Evolutionary conservation across 2,329 filamentous ascomycete genomes (phyloP).

Genomic region (Colletotrichum costaricense): DNA sequence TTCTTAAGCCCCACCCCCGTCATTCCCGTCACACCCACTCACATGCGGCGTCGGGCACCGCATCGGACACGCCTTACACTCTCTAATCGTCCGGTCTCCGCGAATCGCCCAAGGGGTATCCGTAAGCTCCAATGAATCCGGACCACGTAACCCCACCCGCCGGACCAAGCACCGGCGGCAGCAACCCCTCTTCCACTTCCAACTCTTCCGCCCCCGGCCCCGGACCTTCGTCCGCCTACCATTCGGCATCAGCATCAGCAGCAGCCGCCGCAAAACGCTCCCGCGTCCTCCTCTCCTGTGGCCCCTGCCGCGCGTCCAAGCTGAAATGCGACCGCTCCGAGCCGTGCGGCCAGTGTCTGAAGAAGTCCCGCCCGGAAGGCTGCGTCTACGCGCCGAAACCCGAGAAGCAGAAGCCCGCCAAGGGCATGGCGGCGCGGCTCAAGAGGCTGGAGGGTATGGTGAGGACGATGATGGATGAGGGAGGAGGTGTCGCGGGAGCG

Average conservation of each 20-base stretch:
- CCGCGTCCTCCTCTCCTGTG: slow-evolving; percentile 64
- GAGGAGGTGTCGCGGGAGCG: slow-evolving; percentile 36
- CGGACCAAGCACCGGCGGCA: slow-evolving; percentile 1
- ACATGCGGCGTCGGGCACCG: background rate
- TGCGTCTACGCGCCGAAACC: slow-evolving; percentile 63
- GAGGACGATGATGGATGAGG: slow-evolving; percentile 63
- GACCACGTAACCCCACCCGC: background rate
- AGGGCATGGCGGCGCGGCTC: slow-evolving; percentile 65
- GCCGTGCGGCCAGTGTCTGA: slow-evolving; percentile 65
- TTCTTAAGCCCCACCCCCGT: background rate
- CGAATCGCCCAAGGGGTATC: background rate
- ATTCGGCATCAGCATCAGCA: background rate
- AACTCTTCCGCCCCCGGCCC: background rate
- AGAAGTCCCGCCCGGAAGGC: slow-evolving; percentile 56
- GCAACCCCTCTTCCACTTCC: background rate
- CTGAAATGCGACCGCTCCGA: slow-evolving; percentile 66
- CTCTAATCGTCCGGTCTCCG: background rate
- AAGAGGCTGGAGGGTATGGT: slow-evolving; percentile 68
- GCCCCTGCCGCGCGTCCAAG: slow-evolving; percentile 64
- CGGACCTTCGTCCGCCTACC: background rate
- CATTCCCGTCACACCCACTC: background rate
- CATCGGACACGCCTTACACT: too few species aligned
- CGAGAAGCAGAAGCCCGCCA: slow-evolving; percentile 52
- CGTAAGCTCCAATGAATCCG: background rate
- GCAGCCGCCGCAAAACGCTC: slow-evolving; percentile 51